Evolutionary conservation across 768 basidiomycete species (phyloP).

Genomic region (Gymnopilus dilepis): DNA sequence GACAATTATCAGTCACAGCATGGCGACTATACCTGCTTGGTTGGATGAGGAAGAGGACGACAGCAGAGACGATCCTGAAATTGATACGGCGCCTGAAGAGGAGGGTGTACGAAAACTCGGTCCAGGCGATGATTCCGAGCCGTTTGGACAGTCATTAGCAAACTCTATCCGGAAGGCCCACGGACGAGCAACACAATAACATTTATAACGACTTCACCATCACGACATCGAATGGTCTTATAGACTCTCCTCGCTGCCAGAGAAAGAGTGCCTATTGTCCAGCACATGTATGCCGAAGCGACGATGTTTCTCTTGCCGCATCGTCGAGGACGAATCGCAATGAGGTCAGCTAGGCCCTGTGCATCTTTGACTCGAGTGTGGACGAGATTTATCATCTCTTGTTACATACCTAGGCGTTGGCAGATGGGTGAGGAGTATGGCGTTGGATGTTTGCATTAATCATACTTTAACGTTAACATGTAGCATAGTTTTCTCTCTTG

Average conservation of each 20-base stretch:
- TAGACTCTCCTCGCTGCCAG: background rate
- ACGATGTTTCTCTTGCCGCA: background rate
- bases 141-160: constrained; percentile 11
- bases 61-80: constrained; percentile 7
- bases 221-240: background rate
- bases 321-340: background rate
- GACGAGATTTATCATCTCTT: too few relatives aligned
- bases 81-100: constrained; percentile 3
- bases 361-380: too few relatives aligned
- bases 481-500: background rate
- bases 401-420: background rate
- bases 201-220: background rate
- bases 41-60: constrained; percentile 14
- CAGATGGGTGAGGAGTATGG: background rate
- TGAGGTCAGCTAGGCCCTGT: too few relatives aligned
- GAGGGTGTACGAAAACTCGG: constrained; percentile 9
- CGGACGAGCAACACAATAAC: constrained; percentile 8
- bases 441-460: background rate
- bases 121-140: constrained; percentile 2
- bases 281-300: background rate
- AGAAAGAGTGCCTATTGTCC: background rate
- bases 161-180: constrained; percentile 5
- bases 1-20: constrained; percentile 11
- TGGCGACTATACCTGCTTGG: constrained; percentile 20
- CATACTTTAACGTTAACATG: background rate